Percentiles rank a stretch among this genome's conserved stretches.
These are phyloP conservation scores for Ogataea saltuana DNA, from an alignment of 805 yeast species.

Conservation along the genomic window DNA sequence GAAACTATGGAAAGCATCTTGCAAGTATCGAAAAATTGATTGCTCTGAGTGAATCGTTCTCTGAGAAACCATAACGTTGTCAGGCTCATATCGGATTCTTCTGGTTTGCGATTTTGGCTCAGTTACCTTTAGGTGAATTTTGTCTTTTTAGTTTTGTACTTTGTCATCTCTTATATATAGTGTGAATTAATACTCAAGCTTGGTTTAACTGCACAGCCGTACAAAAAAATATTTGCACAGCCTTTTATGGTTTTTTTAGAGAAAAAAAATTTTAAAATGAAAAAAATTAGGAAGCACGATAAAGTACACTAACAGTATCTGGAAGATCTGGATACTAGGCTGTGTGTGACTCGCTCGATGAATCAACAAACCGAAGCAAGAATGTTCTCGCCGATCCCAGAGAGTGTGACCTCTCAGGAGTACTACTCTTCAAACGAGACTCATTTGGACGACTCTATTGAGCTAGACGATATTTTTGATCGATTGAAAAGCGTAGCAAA, in stretches of 20 bases:
- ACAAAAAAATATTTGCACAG: background rate
- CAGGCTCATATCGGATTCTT: background rate
- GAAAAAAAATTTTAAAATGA: background rate
- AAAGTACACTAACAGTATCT: background rate
- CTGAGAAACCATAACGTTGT: constrained; percentile 15
- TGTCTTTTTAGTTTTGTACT: constrained; percentile 2
- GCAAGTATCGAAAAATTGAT: constrained; percentile 78
- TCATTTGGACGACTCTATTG: constrained; percentile 10
- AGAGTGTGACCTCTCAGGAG: constrained; percentile 20
- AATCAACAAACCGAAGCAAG: background rate
- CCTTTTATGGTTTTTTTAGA: background rate
- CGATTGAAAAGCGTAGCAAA: constrained; percentile 24
- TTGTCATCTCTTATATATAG: constrained; percentile 8
- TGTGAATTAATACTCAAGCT: background rate
- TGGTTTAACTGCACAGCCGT: background rate
- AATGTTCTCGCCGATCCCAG: constrained; percentile 21
- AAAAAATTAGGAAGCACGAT: background rate
- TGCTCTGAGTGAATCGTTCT: constrained; percentile 49
- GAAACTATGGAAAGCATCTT: constrained; percentile 75
- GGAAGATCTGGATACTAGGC: too few species aligned
- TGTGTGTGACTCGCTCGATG: too few species aligned
- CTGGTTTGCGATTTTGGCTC: background rate
- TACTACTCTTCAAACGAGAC: constrained; percentile 14
- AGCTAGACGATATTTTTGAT: constrained; percentile 38
- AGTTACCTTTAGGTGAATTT: background rate